Conservation (phyloP, 163 green algal genomes). For the Prototheca stagnorum region DNA sequence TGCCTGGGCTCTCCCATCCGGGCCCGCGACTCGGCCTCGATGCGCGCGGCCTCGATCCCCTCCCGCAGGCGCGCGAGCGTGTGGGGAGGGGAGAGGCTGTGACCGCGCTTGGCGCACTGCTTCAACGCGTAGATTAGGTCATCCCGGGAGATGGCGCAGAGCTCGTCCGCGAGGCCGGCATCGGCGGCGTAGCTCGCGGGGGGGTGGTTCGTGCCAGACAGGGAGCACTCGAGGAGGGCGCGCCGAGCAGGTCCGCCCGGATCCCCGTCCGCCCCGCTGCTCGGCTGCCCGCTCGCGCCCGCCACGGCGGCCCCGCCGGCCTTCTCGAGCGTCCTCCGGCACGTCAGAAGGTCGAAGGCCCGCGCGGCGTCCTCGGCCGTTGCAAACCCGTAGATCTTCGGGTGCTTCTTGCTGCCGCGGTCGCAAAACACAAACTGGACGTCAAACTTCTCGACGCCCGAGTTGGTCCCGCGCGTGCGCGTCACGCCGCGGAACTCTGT, state of each 20-base stretch:
- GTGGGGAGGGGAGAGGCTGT: neutral
- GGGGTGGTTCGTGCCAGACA: slow-evolving; percentile 19
- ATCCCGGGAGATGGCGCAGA: slow-evolving; percentile 4
- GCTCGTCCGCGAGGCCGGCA: slow-evolving; percentile 2
- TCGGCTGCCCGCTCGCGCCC: neutral
- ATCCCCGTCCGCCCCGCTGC: too few relatives aligned
- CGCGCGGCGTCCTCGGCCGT: slow-evolving; percentile 6
- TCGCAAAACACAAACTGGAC: slow-evolving; percentile 27
- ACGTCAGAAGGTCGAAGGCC: slow-evolving; percentile 23
- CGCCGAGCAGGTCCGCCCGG: too few relatives aligned
- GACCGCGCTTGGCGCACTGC: slow-evolving; percentile 11
- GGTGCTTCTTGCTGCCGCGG: slow-evolving; percentile 24
- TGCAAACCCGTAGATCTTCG: slow-evolving; percentile 24
- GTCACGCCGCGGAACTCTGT: slow-evolving; percentile 16
- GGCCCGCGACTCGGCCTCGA: slow-evolving; percentile 1
- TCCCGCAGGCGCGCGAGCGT: slow-evolving; percentile 3
- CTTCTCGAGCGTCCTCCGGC: slow-evolving; percentile 15
- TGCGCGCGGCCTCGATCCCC: slow-evolving; percentile 2
- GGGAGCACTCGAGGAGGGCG: too few relatives aligned
- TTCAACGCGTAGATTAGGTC: slow-evolving; percentile 22
- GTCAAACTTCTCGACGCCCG: slow-evolving; percentile 11
- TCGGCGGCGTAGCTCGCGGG: slow-evolving; percentile 3
- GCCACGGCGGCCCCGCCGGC: neutral
- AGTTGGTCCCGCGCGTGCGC: slow-evolving; percentile 5
- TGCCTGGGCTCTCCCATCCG: slow-evolving; percentile 10